Base-by-base conservation (phyloP, 129 eudicot genomes). In the Escallonia rubra region DNA sequence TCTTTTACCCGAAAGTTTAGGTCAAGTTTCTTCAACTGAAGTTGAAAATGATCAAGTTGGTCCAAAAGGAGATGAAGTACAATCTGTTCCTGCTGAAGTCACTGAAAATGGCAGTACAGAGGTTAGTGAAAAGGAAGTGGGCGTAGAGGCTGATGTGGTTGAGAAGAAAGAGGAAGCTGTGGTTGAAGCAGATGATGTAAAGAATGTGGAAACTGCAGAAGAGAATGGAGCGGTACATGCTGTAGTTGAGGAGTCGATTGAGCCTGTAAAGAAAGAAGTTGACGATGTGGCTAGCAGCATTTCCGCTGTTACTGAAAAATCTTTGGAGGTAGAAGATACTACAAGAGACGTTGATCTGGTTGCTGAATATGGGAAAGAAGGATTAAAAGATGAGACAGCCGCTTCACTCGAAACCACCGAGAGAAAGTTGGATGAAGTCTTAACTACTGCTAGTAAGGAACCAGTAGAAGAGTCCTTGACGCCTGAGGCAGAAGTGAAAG, bases 381-480 rank as follows among this genome's bases (percentile, higher is more conserved):
- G 70, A 2, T 66, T 16, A n/a, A 78, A 79, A 48, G 68, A 71
- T 13, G 79, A 72, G 61, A 56, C 62, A 8, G 43, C 47, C n/a
- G 47, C 69, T 48, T 57, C 75, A 38, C 60, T 66, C 52, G 73
- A 7, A 71, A 44, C 77, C 40, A 38, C 54, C 43, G 34, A 23
- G 34, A 23, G 34, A 23, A 23, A 23, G 34, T 23, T 1, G 34
- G 34, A 23, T 23, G 34, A 23, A 23, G 34, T 23, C 34, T 23
- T 23, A 65, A 16, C 39, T 63, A 44, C 14, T 46, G 71, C 54
- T 16, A 63, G 42, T 48, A 49, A 82, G 10, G 70, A 81, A 59
- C 47, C 69, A 41, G 73, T 40, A 3, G 81, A 78, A 39, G 75
- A 79, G 59, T 66, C 75, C 7, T 65, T 78, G 72, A 71, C 73